Base-by-base conservation (phyloP, 257 asterid species). In the Fraxinus americana region DNA sequence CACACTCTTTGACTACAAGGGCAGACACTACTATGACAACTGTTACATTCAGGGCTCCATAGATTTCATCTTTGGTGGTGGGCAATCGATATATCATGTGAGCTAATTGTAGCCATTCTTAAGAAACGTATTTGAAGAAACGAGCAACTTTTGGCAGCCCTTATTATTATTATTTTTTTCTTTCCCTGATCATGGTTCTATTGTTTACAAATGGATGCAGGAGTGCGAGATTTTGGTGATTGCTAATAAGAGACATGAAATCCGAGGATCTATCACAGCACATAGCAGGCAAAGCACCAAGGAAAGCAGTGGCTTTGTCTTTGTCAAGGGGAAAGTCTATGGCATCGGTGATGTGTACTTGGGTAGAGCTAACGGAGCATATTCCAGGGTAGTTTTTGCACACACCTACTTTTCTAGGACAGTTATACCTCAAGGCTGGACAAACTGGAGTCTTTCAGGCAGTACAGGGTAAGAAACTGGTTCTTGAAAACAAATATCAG, bases 41-140 rank as follows among this genome's bases (percentile, higher is more conserved):
- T 92, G 97, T 78, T 92, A 92, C 82, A 79, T 94, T 43, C 97
- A 92, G 57, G 98, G 98, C 72, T 89, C 97, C 16, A 39, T 89
- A 1, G 98, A 94, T 67, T 73, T 92, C 88, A 87, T 94, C 5
- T 94, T 88, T 65, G 98, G 97, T 13, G 91, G 82, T 7, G 98
- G 90, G 10, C 92, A 86, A 73, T 87, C 98, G 39, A 67, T 90
- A 39, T 92, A 88, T 63, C 87, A 90, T 67, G 98, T 94, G 76
- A 82, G 90, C 77, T 69, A 11, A 66, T 36, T 4, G 16, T 27
- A 4, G 14, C 43, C 3, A 41, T 30, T 43, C 67, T 32, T 12
- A 21, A 5, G 25, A 25, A 23, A 27, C 16, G 7, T 21, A 21
- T 13, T 59, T 54, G 65, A 17, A 54, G 11, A 54, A 17, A 57